phyloP scores from a whole-genome alignment of 164 flowering plant genomes.

The Vitis labrusca region DNA sequence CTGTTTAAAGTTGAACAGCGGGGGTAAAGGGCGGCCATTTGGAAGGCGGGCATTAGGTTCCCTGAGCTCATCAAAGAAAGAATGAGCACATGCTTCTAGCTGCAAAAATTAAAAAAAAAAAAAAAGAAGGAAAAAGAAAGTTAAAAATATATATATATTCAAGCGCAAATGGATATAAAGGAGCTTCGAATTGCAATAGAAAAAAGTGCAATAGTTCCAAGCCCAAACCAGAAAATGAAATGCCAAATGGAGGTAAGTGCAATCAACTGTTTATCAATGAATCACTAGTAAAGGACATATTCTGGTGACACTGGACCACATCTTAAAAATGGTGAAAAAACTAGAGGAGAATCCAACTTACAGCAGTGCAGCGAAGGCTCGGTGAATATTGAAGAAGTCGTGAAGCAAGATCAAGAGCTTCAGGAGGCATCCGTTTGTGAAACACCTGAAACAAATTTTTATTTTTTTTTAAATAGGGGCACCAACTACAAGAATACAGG shows the following conservation, averaged over 20 bases:
- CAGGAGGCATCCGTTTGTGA: slow-evolving; percentile 93
- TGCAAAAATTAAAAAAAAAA: slow-evolving; percentile 29
- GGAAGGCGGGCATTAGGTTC: slow-evolving; percentile 90
- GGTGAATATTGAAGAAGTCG: slow-evolving; percentile 94
- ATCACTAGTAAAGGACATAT: background rate
- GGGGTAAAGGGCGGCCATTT: slow-evolving; percentile 85
- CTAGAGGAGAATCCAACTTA: slow-evolving; percentile 35
- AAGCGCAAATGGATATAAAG: background rate
- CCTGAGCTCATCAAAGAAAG: slow-evolving; percentile 92
- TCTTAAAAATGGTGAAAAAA: background rate
- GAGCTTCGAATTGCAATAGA: no score
- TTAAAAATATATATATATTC: background rate
- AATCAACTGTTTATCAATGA: no score
- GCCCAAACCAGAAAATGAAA: no score
- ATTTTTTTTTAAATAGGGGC: no score
- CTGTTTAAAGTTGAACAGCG: slow-evolving; percentile 85
- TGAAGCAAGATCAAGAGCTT: slow-evolving; percentile 96
- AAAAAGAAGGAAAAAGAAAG: background rate
- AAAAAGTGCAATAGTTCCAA: background rate
- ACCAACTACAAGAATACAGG: background rate
- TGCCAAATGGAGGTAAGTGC: no score
- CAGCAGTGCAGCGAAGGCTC: slow-evolving; percentile 95
- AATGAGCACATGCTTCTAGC: slow-evolving; percentile 95
- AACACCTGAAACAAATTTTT: slow-evolving; percentile 55
- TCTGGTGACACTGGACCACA: background rate